Percentiles rank a stretch among this genome's conserved stretches.
phyloP scores from a whole-genome alignment of 257 asterid species.

The Solanum arcanum region DNA sequence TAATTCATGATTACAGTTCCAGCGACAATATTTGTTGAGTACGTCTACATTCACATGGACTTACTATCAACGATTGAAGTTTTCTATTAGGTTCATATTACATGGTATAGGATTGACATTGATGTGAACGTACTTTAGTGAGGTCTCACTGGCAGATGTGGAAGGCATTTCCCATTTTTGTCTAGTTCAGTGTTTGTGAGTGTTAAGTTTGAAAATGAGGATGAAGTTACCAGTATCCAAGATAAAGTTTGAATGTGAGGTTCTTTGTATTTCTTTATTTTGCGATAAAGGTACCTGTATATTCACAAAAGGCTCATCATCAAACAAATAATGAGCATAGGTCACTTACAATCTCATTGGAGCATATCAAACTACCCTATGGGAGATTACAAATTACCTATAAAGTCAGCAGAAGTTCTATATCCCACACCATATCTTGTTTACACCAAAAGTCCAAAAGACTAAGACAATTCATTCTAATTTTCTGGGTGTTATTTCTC shows the following conservation, averaged over 20 bases:
- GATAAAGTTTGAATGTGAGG: not conserved
- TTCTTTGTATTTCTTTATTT: not conserved
- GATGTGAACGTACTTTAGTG: not conserved
- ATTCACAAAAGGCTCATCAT: not conserved
- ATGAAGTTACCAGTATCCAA: not conserved
- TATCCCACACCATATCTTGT: not conserved
- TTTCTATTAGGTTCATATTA: not conserved
- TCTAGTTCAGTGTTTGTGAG: not conserved
- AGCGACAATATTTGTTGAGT: not conserved
- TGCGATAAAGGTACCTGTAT: not conserved
- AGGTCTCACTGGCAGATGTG: not conserved
- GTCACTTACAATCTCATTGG: not conserved
- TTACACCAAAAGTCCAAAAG: not conserved
- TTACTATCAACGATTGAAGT: not conserved
- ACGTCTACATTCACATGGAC: not conserved
- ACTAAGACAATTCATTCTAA: not conserved
- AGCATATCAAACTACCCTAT: not conserved
- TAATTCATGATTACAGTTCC: not conserved
- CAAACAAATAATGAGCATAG: not conserved
- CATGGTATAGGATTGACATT: not conserved
- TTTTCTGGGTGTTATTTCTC: not conserved
- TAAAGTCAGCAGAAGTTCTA: not conserved
- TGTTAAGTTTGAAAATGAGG: not conserved
- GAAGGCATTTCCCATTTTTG: not conserved
- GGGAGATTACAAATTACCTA: not conserved